These are phyloP conservation scores for Bjerkandera adusta DNA, from an alignment of 1,284 basidiomycete species.

Conservation along the genomic window DNA sequence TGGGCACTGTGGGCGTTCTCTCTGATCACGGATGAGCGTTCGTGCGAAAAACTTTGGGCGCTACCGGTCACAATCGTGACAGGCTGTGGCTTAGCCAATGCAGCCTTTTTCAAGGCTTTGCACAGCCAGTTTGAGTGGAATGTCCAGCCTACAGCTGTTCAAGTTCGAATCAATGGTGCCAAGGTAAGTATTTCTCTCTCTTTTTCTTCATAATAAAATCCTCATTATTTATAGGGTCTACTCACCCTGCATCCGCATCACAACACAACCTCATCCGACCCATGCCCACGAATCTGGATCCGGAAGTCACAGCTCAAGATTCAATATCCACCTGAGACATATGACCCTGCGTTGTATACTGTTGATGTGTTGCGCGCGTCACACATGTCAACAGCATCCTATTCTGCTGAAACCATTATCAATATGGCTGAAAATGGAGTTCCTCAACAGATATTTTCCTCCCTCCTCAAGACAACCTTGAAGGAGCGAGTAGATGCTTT, in stretches of 20 bases:
- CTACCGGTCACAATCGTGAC: too few relatives aligned
- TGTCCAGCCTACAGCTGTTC: slow-evolving; percentile 37
- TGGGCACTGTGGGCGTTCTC: too few relatives aligned
- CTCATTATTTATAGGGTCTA: slow-evolving; percentile 14
- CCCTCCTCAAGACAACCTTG: slow-evolving; percentile 27
- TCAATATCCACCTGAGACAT: slow-evolving; percentile 20
- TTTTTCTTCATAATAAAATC: background rate
- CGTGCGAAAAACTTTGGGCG: too few relatives aligned
- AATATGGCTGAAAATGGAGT: slow-evolving; percentile 48
- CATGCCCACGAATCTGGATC: slow-evolving; percentile 31
- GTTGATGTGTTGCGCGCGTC: slow-evolving; percentile 40
- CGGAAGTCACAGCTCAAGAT: slow-evolving; percentile 45
- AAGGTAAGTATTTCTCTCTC: slow-evolving; percentile 23
- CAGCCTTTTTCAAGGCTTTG: slow-evolving; percentile 27
- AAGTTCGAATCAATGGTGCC: slow-evolving; percentile 38
- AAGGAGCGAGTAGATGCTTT: slow-evolving; percentile 25
- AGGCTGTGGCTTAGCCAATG: slow-evolving; percentile 37
- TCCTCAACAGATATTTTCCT: slow-evolving; percentile 25
- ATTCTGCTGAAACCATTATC: slow-evolving; percentile 42
- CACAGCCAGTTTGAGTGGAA: slow-evolving; percentile 29
- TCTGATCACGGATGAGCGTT: too few relatives aligned
- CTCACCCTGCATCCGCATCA: slow-evolving; percentile 10
- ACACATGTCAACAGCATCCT: slow-evolving; percentile 32
- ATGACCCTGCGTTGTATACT: slow-evolving; percentile 33
- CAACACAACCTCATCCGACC: slow-evolving; percentile 16